phyloP scores from a whole-genome alignment of 345 rosid genomes.

The Pistacia vera region DNA sequence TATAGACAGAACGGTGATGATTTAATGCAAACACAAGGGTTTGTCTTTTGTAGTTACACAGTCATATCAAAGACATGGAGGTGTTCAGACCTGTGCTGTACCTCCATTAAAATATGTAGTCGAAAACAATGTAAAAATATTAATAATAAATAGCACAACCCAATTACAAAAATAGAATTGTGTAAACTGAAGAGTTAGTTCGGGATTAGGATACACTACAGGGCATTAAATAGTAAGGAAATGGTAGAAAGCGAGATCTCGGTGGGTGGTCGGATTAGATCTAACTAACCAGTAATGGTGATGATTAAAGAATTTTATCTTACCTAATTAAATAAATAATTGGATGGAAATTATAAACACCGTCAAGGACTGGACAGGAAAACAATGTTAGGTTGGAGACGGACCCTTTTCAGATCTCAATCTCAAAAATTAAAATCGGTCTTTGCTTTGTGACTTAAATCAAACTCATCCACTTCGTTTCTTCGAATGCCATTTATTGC shows the following conservation, averaged over 20 bases:
- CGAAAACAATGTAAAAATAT: no score
- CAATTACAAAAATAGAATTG: no score
- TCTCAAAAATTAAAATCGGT: no score
- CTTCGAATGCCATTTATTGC: neutral
- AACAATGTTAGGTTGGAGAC: neutral
- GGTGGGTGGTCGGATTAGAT: slow-evolving; percentile 6
- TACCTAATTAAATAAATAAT: no score
- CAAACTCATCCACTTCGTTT: neutral
- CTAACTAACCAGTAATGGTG: neutral
- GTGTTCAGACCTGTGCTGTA: no score
- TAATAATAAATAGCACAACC: no score
- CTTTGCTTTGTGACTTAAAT: slow-evolving; percentile 1
- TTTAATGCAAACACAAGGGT: slow-evolving; percentile 16
- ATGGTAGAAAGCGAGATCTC: slow-evolving; percentile 11
- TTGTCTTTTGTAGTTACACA: neutral
- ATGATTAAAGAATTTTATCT: neutral
- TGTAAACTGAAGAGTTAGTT: neutral
- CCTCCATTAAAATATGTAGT: no score
- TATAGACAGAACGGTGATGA: neutral
- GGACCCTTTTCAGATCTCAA: neutral
- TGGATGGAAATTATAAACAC: neutral
- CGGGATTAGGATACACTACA: neutral
- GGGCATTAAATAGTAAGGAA: neutral
- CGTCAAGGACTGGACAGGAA: neutral
- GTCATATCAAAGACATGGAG: neutral